Conservation (phyloP, 2,329 filamentous ascomycete species). For the Trichophyton equinum region DNA sequence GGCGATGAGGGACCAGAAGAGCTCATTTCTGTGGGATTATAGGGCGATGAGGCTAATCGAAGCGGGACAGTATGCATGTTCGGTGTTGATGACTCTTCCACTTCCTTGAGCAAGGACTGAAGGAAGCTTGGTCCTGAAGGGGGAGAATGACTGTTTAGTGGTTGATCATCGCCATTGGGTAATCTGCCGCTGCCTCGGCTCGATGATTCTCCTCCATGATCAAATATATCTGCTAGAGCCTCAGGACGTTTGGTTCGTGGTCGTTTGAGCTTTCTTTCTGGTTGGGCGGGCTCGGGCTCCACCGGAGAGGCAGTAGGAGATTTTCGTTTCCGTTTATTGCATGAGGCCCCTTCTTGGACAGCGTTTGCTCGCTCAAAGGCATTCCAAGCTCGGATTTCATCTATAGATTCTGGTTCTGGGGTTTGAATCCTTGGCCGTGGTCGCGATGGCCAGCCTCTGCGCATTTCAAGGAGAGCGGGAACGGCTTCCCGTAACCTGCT, state of each 20-base stretch:
- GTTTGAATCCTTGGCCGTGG: slow-evolving; percentile 29
- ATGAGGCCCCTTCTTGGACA: slow-evolving; percentile 38
- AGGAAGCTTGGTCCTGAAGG: slow-evolving; percentile 57
- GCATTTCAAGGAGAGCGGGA: slow-evolving; percentile 46
- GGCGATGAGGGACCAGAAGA: slow-evolving; percentile 19
- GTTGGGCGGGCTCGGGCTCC: slow-evolving; percentile 52
- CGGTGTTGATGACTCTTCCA: slow-evolving; percentile 46
- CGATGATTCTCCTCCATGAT: slow-evolving; percentile 27
- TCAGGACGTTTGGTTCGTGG: slow-evolving; percentile 63
- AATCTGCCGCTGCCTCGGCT: slow-evolving; percentile 23
- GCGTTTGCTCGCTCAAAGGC: slow-evolving; percentile 77
- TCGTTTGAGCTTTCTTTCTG: slow-evolving; percentile 74
- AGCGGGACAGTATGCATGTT: slow-evolving; percentile 20
- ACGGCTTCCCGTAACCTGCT: slow-evolving; percentile 60
- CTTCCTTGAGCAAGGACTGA: slow-evolving; percentile 75
- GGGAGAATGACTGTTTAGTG: slow-evolving; percentile 16
- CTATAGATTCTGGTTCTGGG: slow-evolving; percentile 57
- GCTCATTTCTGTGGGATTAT: slow-evolving; percentile 24
- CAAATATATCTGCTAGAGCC: slow-evolving; percentile 32
- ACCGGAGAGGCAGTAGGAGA: slow-evolving; percentile 60
- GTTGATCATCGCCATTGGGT: slow-evolving; percentile 20
- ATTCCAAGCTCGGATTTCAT: slow-evolving; percentile 79
- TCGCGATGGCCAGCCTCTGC: slow-evolving; percentile 30
- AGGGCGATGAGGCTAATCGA: slow-evolving; percentile 22
- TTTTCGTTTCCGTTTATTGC: slow-evolving; percentile 56